These are phyloP conservation scores for Taphrina confusa DNA, from an alignment of 1,139 yeast species.

Conservation along the genomic window DNA sequence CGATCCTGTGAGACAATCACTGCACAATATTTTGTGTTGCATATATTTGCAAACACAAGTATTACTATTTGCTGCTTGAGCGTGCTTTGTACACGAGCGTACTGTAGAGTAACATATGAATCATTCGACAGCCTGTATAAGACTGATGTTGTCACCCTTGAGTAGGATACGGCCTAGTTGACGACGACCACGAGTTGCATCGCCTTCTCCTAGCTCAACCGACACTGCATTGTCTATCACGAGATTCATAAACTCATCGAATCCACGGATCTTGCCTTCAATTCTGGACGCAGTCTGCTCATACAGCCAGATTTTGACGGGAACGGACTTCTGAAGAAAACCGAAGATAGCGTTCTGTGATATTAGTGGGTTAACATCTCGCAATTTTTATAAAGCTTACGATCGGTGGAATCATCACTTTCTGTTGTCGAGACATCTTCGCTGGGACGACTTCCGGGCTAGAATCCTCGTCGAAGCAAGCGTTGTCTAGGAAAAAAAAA, in stretches of 20 bases:
- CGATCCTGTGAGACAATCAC: too few species aligned
- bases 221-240: conserved; percentile 91
- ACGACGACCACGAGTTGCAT: conserved; percentile 52
- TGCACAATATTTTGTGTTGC: too few species aligned
- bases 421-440: conserved; percentile 34
- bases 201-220: conserved; percentile 46
- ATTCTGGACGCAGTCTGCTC: conserved; percentile 79
- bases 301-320: conserved; percentile 81
- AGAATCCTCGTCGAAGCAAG: too few species aligned
- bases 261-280: conserved; percentile 83
- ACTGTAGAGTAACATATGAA: too few species aligned
- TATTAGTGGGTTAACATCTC: background rate
- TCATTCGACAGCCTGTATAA: conserved; percentile 51
- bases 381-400: conserved; percentile 9
- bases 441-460: too few species aligned
- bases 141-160: conserved; percentile 91
- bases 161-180: conserved; percentile 62
- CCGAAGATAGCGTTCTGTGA: conserved; percentile 70
- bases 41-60: too few species aligned
- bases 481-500: too few species aligned
- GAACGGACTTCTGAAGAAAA: conserved; percentile 75
- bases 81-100: too few species aligned
- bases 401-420: conserved; percentile 38
- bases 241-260: conserved; percentile 96
- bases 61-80: too few species aligned